Percentiles rank a stretch among this genome's conserved stretches.
phyloP scores from a whole-genome alignment of 148 eudicot genomes.

The Diospyros kaki region DNA sequence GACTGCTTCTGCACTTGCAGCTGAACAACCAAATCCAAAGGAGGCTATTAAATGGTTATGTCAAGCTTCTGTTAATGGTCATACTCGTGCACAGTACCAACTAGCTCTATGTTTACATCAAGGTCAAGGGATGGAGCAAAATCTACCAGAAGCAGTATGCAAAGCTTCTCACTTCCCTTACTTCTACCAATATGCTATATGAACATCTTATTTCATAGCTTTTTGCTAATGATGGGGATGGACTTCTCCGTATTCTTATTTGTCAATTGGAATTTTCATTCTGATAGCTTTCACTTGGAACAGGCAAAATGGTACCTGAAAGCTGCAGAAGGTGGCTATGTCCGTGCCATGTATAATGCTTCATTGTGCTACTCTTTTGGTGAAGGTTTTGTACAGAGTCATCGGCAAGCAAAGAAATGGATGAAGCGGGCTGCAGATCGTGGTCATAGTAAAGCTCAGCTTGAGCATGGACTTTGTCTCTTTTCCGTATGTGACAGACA shows the following conservation, averaged over 20 bases:
- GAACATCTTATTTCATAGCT: too few species aligned
- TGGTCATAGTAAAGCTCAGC: constrained; percentile 88
- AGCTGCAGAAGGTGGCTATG: constrained; percentile 58
- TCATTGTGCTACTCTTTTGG: constrained; percentile 72
- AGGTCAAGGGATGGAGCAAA: constrained; percentile 55
- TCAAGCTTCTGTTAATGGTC: constrained; percentile 59
- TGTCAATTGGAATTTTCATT: background rate
- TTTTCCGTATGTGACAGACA: constrained; percentile 49
- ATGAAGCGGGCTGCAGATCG: constrained; percentile 93
- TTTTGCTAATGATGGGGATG: too few species aligned
- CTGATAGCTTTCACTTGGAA: constrained; percentile 13
- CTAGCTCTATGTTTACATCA: constrained; percentile 82
- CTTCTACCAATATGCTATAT: background rate
- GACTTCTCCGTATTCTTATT: too few species aligned
- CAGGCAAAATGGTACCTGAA: background rate
- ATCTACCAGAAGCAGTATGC: constrained; percentile 61
- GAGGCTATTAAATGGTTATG: constrained; percentile 76
- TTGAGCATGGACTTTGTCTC: constrained; percentile 71
- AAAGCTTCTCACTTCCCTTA: background rate
- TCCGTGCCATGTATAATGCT: constrained; percentile 83
- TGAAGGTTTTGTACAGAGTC: constrained; percentile 53
- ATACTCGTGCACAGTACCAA: constrained; percentile 91
- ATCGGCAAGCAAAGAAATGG: constrained; percentile 71
- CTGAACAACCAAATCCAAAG: constrained; percentile 41
- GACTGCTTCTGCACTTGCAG: constrained; percentile 34